phyloP scores from a whole-genome alignment of 2,329 filamentous ascomycete species.

The Hymenoscyphus fructigenus region DNA sequence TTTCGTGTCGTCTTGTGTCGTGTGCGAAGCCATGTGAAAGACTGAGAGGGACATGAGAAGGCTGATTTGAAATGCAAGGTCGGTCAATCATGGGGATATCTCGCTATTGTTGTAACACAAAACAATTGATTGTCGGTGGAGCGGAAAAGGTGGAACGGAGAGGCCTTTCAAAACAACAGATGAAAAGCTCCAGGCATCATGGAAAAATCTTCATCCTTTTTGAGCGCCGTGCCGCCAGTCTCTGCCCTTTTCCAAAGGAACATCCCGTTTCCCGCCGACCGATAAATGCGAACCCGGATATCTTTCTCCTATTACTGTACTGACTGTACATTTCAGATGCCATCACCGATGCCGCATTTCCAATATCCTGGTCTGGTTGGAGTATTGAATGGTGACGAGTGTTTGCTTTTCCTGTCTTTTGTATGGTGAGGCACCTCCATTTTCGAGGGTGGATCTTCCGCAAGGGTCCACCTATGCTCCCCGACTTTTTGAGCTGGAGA shows the following conservation, averaged over 20 bases:
- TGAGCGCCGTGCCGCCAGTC: neutral
- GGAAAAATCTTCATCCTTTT: neutral
- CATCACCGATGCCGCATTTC: neutral
- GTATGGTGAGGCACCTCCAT: neutral
- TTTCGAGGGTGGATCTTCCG: neutral
- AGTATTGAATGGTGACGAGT: neutral
- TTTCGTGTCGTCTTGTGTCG: neutral
- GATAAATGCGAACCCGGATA: neutral
- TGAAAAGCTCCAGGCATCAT: no score
- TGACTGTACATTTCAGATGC: neutral
- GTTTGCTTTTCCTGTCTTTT: neutral
- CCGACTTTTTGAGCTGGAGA: neutral
- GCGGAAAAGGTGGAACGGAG: neutral
- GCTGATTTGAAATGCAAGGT: neutral
- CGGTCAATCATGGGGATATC: neutral
- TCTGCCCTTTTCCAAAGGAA: neutral
- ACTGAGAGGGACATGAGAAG: no score
- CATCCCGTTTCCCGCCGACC: neutral
- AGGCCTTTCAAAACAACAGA: neutral
- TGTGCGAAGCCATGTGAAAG: neutral
- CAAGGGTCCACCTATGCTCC: slow-evolving; percentile 4
- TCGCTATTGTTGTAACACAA: neutral
- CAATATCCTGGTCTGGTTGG: neutral
- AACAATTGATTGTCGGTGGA: neutral
- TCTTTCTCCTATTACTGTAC: neutral